Percentiles rank a stretch among this genome's conserved stretches.
These are phyloP conservation scores for Fomitopsis pulvina DNA, from an alignment of 768 basidiomycete species.

Conservation along the genomic window DNA sequence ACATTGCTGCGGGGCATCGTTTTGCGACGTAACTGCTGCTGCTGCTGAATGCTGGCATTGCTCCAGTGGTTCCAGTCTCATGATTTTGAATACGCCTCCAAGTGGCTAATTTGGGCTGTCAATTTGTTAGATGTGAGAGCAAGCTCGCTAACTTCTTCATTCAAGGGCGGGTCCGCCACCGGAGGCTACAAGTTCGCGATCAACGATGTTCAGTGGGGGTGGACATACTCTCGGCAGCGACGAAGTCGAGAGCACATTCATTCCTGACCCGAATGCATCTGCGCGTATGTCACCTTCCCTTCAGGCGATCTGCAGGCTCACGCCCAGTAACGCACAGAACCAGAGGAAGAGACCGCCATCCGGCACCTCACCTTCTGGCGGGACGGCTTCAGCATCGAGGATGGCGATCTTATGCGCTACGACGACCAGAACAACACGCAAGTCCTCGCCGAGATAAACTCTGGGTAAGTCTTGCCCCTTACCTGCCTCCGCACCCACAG, in stretches of 20 bases:
- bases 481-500: background rate
- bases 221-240: constrained; percentile 89
- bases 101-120: too few relatives aligned
- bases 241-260: constrained; percentile 68
- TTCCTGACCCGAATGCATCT: constrained; percentile 63
- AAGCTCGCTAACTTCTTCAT: background rate
- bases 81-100: too few relatives aligned
- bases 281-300: constrained; percentile 14
- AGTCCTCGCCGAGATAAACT: constrained; percentile 68
- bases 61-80: too few relatives aligned
- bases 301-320: constrained; percentile 1
- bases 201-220: constrained; percentile 53
- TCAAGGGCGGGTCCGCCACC: constrained; percentile 33
- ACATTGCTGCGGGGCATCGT: too few relatives aligned
- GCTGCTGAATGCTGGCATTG: too few relatives aligned
- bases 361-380: constrained; percentile 88
- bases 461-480: constrained; percentile 47
- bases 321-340: constrained; percentile 19
- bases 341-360: constrained; percentile 50
- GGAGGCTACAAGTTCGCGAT: constrained; percentile 12
- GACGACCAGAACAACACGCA: constrained; percentile 69
- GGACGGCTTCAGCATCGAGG: constrained; percentile 88
- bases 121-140: background rate
- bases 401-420: constrained; percentile 79
- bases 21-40: too few relatives aligned